Evolutionary conservation across 176 grass and related monocot genomes (phyloP).

Genomic region (sorghum (Sorghum bicolor)): Sorghum_bicolor_NCBIv3 NC_012875.2:46659001-46659500

Average conservation of each 20-base stretch:
- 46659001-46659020: slow-evolving; percentile 55
- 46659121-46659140: slow-evolving; percentile 45
- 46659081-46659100: slow-evolving; percentile 56
- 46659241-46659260: not conserved
- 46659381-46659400: too few species aligned
- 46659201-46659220: slow-evolving; percentile 59
- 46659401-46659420: too few species aligned
- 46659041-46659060: slow-evolving; percentile 12
- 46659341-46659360: too few species aligned
- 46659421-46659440: too few species aligned
- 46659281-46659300: not conserved
- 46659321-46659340: not conserved
- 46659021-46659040: slow-evolving; percentile 53
- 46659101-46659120: slow-evolving; percentile 14
- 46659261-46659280: not conserved
- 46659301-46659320: not conserved
- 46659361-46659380: too few species aligned
- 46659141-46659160: slow-evolving; percentile 37
- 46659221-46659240: not conserved
- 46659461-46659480: too few species aligned
- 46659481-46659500: too few species aligned
- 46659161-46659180: slow-evolving; percentile 32
- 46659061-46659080: slow-evolving; percentile 40
- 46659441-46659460: too few species aligned
- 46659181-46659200: slow-evolving; percentile 59